Conservation (phyloP, 768 basidiomycete species). For the Suillus luteus region DNA sequence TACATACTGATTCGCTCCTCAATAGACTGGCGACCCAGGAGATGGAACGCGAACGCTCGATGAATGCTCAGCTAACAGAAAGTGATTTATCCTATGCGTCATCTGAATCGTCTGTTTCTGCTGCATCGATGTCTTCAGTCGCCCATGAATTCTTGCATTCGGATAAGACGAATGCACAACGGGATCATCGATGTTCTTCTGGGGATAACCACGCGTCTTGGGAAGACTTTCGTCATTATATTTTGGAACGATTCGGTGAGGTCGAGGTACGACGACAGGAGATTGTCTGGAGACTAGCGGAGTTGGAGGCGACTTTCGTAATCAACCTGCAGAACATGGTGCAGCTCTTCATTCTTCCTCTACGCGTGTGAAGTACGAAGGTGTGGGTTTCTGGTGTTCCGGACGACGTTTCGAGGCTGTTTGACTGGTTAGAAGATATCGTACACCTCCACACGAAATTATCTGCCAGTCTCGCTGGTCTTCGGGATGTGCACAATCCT, state of each 20-base stretch:
- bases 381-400: conserved; percentile 88
- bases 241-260: conserved; percentile 41
- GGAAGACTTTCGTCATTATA: conserved; percentile 22
- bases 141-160: conserved; percentile 33
- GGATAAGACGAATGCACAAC: conserved; percentile 12
- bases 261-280: conserved; percentile 65
- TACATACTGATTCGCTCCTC: conserved; percentile 34
- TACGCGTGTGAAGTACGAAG: conserved; percentile 69
- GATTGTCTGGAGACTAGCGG: conserved; percentile 65
- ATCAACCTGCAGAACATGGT: conserved; percentile 65
- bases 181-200: conserved; percentile 17
- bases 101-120: conserved; percentile 18
- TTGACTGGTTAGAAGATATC: conserved; percentile 91
- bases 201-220: conserved; percentile 18
- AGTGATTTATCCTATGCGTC: conserved; percentile 7
- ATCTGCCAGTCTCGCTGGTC: conserved; percentile 45
- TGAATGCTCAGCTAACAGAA: conserved; percentile 10
- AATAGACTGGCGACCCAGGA: conserved; percentile 17
- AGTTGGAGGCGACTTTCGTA: conserved; percentile 70
- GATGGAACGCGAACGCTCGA: conserved; percentile 1
- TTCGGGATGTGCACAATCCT: conserved; percentile 43
- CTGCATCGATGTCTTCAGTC: conserved; percentile 18
- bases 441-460: conserved; percentile 73
- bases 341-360: conserved; percentile 72
- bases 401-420: conserved; percentile 61